These are phyloP conservation scores for Crotalaria pallida DNA, from an alignment of 306 rosid genomes.

Conservation along the genomic window DNA sequence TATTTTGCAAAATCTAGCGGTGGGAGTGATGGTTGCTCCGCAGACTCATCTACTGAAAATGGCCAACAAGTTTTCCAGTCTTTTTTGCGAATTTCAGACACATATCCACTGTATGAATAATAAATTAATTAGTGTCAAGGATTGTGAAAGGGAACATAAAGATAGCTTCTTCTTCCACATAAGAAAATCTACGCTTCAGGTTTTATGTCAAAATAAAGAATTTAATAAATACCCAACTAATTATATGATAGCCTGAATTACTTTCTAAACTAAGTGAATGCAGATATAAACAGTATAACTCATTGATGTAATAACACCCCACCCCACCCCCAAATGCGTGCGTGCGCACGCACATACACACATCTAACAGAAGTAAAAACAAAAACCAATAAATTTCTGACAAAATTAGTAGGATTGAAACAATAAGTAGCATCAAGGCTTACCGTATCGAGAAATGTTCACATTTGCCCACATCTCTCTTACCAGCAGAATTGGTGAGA, in stretches of 20 bases:
- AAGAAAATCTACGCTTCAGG: neutral
- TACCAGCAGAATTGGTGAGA: conserved; percentile 45
- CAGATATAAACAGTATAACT: neutral
- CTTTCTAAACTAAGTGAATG: conserved; percentile 6
- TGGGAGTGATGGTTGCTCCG: conserved; percentile 49
- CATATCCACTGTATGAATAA: conserved; percentile 70
- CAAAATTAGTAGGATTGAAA: conserved; percentile 1
- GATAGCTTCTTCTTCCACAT: conserved; percentile 1
- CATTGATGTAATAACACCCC: neutral
- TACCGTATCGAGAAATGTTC: conserved; percentile 95
- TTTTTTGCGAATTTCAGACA: conserved; percentile 68
- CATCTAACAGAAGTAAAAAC: neutral
- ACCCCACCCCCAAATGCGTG: neutral
- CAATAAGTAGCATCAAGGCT: conserved; percentile 22
- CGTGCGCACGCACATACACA: no score
- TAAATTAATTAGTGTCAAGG: conserved; percentile 14
- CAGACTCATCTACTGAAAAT: conserved; percentile 51
- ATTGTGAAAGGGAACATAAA: conserved; percentile 19
- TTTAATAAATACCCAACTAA: neutral
- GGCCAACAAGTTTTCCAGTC: conserved; percentile 90
- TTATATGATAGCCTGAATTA: neutral
- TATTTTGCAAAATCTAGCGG: conserved; percentile 52
- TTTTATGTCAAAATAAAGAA: neutral
- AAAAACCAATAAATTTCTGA: neutral
- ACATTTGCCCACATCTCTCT: conserved; percentile 56